phyloP scores from a whole-genome alignment of 1,284 basidiomycete genomes.

The Amylostereum areolatum region DNA sequence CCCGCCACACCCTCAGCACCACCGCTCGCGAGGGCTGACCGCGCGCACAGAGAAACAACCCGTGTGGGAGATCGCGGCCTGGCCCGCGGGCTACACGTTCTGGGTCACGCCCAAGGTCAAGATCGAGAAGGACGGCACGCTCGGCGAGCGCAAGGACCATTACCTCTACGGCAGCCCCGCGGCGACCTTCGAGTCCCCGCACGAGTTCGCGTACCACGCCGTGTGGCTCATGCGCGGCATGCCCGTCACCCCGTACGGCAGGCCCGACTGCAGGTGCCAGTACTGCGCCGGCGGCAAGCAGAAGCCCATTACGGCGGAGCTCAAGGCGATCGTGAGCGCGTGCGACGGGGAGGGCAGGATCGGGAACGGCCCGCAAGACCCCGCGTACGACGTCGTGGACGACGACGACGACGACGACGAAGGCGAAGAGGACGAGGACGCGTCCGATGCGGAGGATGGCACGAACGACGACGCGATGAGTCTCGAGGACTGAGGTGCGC shows the following conservation, averaged over 20 bases:
- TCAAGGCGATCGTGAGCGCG: no score
- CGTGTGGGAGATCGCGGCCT: no score
- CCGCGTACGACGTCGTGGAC: no score
- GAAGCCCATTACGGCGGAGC: neutral
- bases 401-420: no score
- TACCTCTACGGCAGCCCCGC: neutral
- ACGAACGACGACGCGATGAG: no score
- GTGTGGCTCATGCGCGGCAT: conserved; percentile 1
- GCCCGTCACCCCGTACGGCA: neutral
- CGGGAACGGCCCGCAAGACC: no score
- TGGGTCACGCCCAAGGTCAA: neutral
- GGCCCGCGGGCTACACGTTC: neutral
- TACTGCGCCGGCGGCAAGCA: neutral
- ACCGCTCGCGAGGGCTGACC: neutral
- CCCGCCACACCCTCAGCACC: neutral
- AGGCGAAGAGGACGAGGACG: no score
- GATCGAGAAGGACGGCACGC: neutral
- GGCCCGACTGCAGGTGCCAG: neutral
- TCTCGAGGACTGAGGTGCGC: no score
- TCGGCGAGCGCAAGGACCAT: neutral
- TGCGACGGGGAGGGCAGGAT: no score
- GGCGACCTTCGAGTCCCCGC: neutral
- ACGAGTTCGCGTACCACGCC: neutral
- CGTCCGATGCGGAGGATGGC: no score
- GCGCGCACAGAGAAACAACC: neutral